Evolutionary conservation across 495 filamentous ascomycete species (phyloP).

Genomic region (Neurospora discreta): DNA sequence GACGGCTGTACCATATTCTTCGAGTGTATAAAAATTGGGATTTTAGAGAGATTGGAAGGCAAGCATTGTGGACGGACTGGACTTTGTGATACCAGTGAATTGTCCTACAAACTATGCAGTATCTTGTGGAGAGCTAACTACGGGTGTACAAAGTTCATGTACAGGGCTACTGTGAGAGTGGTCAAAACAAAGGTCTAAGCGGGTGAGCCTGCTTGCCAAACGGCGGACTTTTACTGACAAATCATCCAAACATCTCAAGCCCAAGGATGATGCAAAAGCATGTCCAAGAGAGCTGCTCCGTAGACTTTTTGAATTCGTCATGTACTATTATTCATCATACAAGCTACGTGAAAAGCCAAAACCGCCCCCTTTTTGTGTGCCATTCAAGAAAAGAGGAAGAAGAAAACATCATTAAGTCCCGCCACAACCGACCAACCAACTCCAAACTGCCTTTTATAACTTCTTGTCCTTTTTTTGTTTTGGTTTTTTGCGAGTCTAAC

Average conservation of each 20-base stretch:
- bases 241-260: not conserved
- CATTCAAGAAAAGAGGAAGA: not conserved
- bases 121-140: not conserved
- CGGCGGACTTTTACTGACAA: not conserved
- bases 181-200: not conserved
- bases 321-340: not conserved
- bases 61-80: not conserved
- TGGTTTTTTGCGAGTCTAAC: not conserved
- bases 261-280: not conserved
- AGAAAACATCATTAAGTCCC: not conserved
- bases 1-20: not conserved
- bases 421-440: slow-evolving; percentile 5
- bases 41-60: not conserved
- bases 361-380: not conserved
- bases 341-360: not conserved
- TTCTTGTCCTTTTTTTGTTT: too few species aligned
- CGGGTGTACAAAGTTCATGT: not conserved
- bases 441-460: slow-evolving; percentile 10
- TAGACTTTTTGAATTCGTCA: not conserved
- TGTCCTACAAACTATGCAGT: not conserved
- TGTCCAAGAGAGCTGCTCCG: not conserved
- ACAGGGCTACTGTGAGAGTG: not conserved
- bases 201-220: not conserved
- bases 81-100: not conserved
- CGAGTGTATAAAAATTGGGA: not conserved